Conservation (phyloP, 2,329 filamentous ascomycete species). For the Aureobasidium sp. region DNA sequence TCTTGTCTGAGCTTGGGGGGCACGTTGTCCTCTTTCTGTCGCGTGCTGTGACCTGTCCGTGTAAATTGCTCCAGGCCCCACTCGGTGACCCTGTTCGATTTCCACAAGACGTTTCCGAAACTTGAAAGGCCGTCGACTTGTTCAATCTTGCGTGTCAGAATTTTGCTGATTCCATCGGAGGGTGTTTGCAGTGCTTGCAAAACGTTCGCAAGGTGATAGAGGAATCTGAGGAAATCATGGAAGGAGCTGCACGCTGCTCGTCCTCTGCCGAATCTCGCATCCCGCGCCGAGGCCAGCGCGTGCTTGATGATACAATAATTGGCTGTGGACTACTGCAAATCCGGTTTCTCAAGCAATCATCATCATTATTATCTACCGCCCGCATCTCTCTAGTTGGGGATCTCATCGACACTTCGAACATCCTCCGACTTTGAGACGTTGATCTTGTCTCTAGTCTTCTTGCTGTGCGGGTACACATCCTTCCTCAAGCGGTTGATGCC, state of each 20-base stretch:
- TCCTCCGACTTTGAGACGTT: slow-evolving; percentile 19
- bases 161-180: background rate
- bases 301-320: slow-evolving; percentile 5
- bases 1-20: background rate
- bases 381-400: slow-evolving; percentile 17
- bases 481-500: slow-evolving; percentile 25
- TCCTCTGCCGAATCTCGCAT: background rate
- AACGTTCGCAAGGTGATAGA: background rate
- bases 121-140: background rate
- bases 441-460: slow-evolving; percentile 20
- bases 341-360: background rate
- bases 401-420: slow-evolving; percentile 20
- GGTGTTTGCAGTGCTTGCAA: background rate
- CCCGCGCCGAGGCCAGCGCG: slow-evolving; percentile 5
- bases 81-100: background rate
- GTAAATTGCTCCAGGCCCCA: background rate
- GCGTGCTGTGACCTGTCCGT: background rate
- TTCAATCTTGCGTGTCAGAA: background rate
- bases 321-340: background rate
- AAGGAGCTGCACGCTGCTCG: background rate
- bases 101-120: background rate
- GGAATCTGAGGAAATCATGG: no score
- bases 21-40: slow-evolving; percentile 5
- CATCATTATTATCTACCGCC: background rate
- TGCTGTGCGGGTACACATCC: slow-evolving; percentile 24